Evolutionary conservation across 2,329 filamentous ascomycete genomes (phyloP).

Genomic region (Escovopsis sp.): DNA sequence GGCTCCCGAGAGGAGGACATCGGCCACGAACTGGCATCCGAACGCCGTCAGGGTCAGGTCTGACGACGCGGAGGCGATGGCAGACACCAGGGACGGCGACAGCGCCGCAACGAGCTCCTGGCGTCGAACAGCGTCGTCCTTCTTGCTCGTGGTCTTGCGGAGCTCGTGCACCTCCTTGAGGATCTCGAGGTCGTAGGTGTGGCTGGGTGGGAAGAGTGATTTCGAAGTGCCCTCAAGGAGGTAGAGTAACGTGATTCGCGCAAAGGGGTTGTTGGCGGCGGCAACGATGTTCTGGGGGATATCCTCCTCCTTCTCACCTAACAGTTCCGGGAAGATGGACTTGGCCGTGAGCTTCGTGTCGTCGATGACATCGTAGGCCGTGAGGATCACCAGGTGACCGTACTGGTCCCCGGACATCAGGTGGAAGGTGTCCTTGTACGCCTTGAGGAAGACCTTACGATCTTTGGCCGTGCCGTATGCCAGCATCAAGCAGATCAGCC

Average conservation of each 20-base stretch:
- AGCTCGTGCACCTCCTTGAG: conserved; percentile 67
- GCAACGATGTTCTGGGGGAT: conserved; percentile 49
- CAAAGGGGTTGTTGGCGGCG: conserved; percentile 50
- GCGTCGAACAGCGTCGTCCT: conserved; percentile 63
- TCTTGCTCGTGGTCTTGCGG: conserved; percentile 78
- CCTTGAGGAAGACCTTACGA: conserved; percentile 73
- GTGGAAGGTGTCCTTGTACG: conserved; percentile 80
- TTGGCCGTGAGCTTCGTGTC: conserved; percentile 84
- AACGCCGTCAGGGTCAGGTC: conserved; percentile 62
- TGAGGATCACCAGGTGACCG: conserved; percentile 68
- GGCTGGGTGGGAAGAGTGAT: conserved; percentile 44
- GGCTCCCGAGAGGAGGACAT: conserved; percentile 59
- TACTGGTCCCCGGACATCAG: conserved; percentile 68
- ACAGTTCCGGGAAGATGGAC: conserved; percentile 71
- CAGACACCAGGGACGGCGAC: conserved; percentile 59
- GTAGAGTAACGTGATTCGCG: conserved; percentile 58
- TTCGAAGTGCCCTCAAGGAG: conserved; percentile 57
- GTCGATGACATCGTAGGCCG: conserved; percentile 82
- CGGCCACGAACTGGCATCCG: conserved; percentile 73
- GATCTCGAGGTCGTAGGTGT: conserved; percentile 52
- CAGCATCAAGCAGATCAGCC: conserved; percentile 66
- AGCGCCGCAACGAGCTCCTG: conserved; percentile 62
- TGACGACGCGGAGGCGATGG: conserved; percentile 52
- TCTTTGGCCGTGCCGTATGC: conserved; percentile 85
- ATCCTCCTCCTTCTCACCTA: conserved; percentile 54